Conservation (phyloP, 192 early-diverging fungal genomes). For the Backusella tarrabulga region DNA sequence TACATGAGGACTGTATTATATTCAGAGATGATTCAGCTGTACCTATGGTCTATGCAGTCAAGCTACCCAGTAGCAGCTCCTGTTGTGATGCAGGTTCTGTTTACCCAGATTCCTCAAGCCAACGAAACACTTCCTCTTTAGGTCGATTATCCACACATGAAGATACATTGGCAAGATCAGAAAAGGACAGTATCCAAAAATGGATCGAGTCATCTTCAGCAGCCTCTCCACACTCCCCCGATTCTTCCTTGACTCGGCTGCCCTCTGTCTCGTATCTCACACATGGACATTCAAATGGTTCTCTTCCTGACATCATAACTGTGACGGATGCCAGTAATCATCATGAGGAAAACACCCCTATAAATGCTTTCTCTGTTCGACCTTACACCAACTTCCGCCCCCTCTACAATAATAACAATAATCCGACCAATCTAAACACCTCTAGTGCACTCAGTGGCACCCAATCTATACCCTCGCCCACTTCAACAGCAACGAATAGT, state of each 20-base stretch:
- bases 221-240: not conserved
- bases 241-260: not conserved
- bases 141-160: not conserved
- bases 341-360: not conserved
- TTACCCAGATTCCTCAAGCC: not conserved
- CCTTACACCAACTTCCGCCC: constrained; percentile 16
- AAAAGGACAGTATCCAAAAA: constrained; percentile 16
- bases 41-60: constrained; percentile 11
- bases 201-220: constrained; percentile 17
- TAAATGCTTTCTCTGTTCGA: constrained; percentile 5
- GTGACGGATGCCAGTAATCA: not conserved
- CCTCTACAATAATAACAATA: not conserved
- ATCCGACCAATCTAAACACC: not conserved
- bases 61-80: constrained; percentile 3
- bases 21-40: constrained; percentile 17
- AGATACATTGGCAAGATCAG: not conserved
- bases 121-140: not conserved
- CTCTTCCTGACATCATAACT: not conserved
- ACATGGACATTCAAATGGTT: not conserved
- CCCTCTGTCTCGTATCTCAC: constrained; percentile 18
- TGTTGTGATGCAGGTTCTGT: not conserved
- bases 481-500: not conserved
- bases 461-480: constrained; percentile 11
- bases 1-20: constrained; percentile 20
- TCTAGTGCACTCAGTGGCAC: not conserved